phyloP scores from a whole-genome alignment of 2,329 filamentous ascomycete species.

The Colletotrichum endophyticum region DNA sequence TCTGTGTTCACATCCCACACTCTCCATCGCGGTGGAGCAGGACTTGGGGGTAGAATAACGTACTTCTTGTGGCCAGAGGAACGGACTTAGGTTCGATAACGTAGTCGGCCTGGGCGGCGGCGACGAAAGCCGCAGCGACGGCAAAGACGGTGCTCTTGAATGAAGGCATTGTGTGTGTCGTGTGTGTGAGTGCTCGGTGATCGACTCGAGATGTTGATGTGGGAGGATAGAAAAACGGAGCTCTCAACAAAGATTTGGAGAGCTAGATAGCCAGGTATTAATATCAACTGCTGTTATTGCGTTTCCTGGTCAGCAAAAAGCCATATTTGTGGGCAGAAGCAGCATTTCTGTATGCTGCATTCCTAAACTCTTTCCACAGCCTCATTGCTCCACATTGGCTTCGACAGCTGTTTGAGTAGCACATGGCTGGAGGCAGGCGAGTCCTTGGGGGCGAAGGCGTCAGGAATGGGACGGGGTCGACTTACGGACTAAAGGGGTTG shows the following conservation, averaged over 20 bases:
- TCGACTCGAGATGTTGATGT: background rate
- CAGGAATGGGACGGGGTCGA: background rate
- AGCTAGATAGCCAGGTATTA: background rate
- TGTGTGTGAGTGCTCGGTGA: background rate
- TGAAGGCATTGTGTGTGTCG: slow-evolving; percentile 53
- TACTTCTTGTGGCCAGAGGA: slow-evolving; percentile 55
- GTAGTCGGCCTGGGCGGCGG: slow-evolving; percentile 61
- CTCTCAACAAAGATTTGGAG: background rate
- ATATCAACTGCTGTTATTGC: background rate
- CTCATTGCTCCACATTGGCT: background rate
- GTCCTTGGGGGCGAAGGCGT: background rate
- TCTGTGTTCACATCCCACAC: slow-evolving; percentile 13
- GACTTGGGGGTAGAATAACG: slow-evolving; percentile 27
- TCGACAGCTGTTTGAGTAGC: background rate
- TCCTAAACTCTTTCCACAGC: slow-evolving; percentile 10
- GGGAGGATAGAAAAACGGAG: background rate
- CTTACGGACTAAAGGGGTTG: slow-evolving; percentile 2
- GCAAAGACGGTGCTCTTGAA: slow-evolving; percentile 59
- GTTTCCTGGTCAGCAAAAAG: slow-evolving; percentile 19
- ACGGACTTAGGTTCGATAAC: slow-evolving; percentile 68
- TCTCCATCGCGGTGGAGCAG: background rate
- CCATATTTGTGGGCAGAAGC: background rate
- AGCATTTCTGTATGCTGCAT: background rate
- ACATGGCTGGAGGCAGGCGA: background rate
- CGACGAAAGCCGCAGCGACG: slow-evolving; percentile 56